Conservation (phyloP, 208 protist species). For the Trypanosomatidae sp. region DNA sequence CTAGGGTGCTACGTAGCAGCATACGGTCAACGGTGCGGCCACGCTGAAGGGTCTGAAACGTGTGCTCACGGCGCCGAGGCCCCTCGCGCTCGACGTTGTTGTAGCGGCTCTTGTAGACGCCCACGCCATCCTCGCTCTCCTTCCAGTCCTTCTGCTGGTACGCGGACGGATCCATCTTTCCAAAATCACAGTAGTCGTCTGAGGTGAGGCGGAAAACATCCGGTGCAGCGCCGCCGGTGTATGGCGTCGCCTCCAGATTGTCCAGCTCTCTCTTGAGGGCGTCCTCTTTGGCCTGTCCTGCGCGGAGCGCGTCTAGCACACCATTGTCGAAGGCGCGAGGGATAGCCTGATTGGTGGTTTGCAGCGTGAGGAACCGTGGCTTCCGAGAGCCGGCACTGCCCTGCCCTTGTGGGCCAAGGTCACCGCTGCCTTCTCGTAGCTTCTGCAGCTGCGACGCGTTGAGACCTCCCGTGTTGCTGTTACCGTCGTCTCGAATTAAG, state of each 20-base stretch:
- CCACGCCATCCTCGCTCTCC: constrained; percentile 28
- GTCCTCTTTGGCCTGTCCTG: constrained; percentile 49
- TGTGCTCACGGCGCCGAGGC: constrained; percentile 61
- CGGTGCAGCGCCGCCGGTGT: constrained; percentile 32
- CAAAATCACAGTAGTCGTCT: constrained; percentile 87
- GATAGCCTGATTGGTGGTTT: constrained; percentile 63
- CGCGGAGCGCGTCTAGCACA: constrained; percentile 54
- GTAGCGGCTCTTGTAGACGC: constrained; percentile 86
- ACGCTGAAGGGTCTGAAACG: constrained; percentile 46
- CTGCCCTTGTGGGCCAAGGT: not conserved
- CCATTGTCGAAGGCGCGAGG: constrained; percentile 64
- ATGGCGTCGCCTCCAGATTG: constrained; percentile 53
- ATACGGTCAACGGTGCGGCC: constrained; percentile 52
- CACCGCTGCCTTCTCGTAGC: constrained; percentile 22
- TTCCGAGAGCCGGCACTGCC: constrained; percentile 26
- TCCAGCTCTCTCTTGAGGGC: constrained; percentile 32
- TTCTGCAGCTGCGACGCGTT: constrained; percentile 67
- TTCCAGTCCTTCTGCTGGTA: constrained; percentile 58
- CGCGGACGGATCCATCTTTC: constrained; percentile 68
- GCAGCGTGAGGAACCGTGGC: constrained; percentile 64
- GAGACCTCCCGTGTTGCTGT: constrained; percentile 40
- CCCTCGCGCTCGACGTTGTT: constrained; percentile 86
- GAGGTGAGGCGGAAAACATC: constrained; percentile 80
- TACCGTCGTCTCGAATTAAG: constrained; percentile 42
- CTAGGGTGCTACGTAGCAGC: constrained; percentile 48